These are phyloP conservation scores for Diaporthe aspalathi DNA, from an alignment of 2,329 filamentous ascomycete species.

Conservation along the genomic window DNA sequence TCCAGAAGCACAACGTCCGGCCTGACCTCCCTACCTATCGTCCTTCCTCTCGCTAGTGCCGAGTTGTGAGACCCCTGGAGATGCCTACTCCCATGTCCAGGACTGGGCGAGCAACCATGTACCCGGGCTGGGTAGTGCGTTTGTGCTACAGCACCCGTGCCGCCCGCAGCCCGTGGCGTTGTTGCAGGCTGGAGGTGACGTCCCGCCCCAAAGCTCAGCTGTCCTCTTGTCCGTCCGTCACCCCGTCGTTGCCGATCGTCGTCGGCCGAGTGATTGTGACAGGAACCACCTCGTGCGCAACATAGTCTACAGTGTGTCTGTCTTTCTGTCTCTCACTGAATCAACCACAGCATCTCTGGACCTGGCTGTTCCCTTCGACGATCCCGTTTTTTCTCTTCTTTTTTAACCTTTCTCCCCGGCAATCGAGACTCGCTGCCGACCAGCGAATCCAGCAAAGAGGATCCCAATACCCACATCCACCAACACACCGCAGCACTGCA, in stretches of 20 bases:
- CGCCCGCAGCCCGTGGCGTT: background rate
- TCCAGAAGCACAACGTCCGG: constrained; percentile 11
- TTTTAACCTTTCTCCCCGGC: no score
- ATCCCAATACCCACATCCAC: constrained; percentile 24
- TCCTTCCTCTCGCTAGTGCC: constrained; percentile 22
- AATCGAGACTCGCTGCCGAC: constrained; percentile 13
- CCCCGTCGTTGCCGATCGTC: constrained; percentile 13
- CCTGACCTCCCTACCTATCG: constrained; percentile 11
- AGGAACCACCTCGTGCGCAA: background rate
- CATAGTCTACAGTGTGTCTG: background rate
- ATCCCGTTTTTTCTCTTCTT: background rate
- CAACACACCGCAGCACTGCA: constrained; percentile 26
- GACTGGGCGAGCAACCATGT: constrained; percentile 9
- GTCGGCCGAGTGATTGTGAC: constrained; percentile 15
- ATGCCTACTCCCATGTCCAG: constrained; percentile 1
- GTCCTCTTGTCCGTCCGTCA: constrained; percentile 30
- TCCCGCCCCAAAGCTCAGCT: constrained; percentile 15
- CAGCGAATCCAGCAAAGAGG: constrained; percentile 15
- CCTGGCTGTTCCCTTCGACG: background rate
- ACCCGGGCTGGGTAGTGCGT: constrained; percentile 23
- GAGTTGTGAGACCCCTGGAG: constrained; percentile 24
- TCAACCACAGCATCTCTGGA: background rate
- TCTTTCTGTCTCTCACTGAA: background rate
- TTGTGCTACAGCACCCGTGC: background rate
- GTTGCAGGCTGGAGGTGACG: constrained; percentile 24